Base-by-base conservation (phyloP, 768 basidiomycete genomes). In the Serendipita sp. region DNA sequence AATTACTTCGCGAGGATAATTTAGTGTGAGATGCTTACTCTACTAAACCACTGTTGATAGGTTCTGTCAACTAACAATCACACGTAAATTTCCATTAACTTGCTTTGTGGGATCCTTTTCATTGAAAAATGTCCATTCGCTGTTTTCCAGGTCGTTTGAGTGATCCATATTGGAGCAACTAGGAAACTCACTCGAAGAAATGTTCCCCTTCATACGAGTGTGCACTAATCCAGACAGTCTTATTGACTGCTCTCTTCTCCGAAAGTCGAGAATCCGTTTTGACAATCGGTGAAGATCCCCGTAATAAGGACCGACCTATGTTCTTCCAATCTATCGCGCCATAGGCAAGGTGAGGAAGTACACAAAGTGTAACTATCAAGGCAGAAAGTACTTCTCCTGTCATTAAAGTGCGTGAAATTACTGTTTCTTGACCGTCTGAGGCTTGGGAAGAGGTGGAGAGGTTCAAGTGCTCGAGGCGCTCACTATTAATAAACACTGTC, bases 101-200 rank as follows among this genome's bases (percentile, higher is more conserved):
- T 70, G 85, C 87, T 85, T 76, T 31, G 87, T 89, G 46, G 87
- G 87, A 75, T 89, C 87, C 5, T 69, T 10, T 23, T 75, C 77
- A 2, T 76, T 80, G 70, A 78, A 88, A 72, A 88, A 88, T 44
- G 74, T 67, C 67, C 81, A 87, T 34, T 75, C 75, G 63, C 86
- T 40, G 37, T 40, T 5, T 13, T 6, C 6, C 84, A 55, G 64
- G 62, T 66, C 66, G 64, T 52, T 40, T 10, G 64, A 44, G 53
- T 67, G 23, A 23, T 29, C 31, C 62, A 33, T 31, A 55, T 50
- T 63, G 55, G 60, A 31, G 65, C 43, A 63, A 5, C 18, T 44
- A 40, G 37, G 37, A 72, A 72, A 72, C 76, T 62, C 65, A 88
- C 87, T 87, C 80, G 70, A 87, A 88, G 72, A 89, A 89, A 0